These are phyloP conservation scores for Boletus speciosus DNA, from an alignment of 768 basidiomycete genomes.

Conservation along the genomic window DNA sequence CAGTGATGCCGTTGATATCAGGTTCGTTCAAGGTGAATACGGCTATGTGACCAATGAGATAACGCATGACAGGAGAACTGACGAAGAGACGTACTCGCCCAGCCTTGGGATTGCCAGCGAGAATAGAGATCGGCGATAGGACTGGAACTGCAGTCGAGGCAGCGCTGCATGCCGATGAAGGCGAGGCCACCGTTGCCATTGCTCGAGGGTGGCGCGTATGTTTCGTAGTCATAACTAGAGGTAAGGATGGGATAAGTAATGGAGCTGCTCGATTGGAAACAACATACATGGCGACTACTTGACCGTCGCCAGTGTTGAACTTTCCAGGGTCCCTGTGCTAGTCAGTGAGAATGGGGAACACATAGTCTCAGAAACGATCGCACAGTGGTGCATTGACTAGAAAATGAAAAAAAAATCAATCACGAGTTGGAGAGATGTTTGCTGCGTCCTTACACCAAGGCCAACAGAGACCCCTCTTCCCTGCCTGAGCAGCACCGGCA, in stretches of 20 bases:
- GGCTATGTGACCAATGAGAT: conserved; percentile 10
- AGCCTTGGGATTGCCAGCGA: conserved; percentile 30
- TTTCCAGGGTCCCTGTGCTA: conserved; percentile 23
- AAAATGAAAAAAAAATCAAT: neutral
- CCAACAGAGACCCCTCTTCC: conserved; percentile 39
- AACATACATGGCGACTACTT: conserved; percentile 34
- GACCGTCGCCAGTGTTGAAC: conserved; percentile 28
- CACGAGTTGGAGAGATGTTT: neutral
- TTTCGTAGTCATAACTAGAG: conserved; percentile 38
- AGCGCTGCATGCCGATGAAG: conserved; percentile 40
- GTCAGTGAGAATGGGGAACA: neutral
- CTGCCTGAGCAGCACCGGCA: conserved; percentile 23
- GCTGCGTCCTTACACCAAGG: conserved; percentile 27
- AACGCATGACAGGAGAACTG: neutral
- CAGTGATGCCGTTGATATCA: conserved; percentile 28
- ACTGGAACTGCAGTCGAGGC: conserved; percentile 35
- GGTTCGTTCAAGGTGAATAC: conserved; percentile 38
- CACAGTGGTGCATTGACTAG: conserved; percentile 32
- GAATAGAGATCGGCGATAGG: conserved; percentile 29
- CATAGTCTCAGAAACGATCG: neutral
- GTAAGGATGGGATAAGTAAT: neutral
- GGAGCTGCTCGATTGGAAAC: neutral
- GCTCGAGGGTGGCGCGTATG: conserved; percentile 31
- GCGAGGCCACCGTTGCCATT: conserved; percentile 34
- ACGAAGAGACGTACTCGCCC: conserved; percentile 26